Conservation (phyloP, 768 basidiomycete species). For the Mycena olivaceomarginata region DNA sequence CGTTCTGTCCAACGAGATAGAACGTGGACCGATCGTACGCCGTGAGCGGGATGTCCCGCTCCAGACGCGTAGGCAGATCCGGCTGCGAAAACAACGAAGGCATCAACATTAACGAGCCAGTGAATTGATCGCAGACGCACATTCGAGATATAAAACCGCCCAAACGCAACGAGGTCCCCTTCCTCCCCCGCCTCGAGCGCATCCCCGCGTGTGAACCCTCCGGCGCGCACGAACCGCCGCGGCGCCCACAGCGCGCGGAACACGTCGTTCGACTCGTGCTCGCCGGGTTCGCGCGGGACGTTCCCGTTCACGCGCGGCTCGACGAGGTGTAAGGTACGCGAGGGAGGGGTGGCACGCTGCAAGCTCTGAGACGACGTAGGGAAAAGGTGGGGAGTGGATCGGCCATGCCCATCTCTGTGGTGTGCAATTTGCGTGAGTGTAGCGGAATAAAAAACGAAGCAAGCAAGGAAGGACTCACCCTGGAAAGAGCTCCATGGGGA, state of each 20-base stretch:
- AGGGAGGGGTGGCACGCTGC: constrained; percentile 51
- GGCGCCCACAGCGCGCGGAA: constrained; percentile 48
- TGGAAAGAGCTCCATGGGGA: constrained; percentile 59
- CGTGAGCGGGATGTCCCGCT: constrained; percentile 44
- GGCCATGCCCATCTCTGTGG: constrained; percentile 53
- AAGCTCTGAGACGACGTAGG: constrained; percentile 51
- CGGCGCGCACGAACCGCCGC: constrained; percentile 52
- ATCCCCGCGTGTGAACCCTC: constrained; percentile 52
- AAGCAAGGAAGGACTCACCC: constrained; percentile 41
- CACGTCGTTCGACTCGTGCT: constrained; percentile 44
- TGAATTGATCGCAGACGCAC: constrained; percentile 33
- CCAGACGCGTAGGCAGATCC: constrained; percentile 55
- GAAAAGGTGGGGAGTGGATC: constrained; percentile 56
- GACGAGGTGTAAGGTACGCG: constrained; percentile 63
- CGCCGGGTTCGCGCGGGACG: background rate
- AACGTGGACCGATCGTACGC: constrained; percentile 46
- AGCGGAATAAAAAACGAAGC: constrained; percentile 30
- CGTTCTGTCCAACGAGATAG: constrained; percentile 49
- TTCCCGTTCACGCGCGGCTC: constrained; percentile 48
- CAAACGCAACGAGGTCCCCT: constrained; percentile 34
- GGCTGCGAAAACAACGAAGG: constrained; percentile 44
- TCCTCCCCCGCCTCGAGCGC: constrained; percentile 52
- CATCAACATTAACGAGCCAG: background rate
- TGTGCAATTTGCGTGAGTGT: background rate
- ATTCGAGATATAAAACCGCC: constrained; percentile 38